A percentile compares a stretch with the other conserved stretches of the same genome.
Conservation (phyloP, 495 filamentous ascomycete species). For the Penicillium riverlandense region DNA sequence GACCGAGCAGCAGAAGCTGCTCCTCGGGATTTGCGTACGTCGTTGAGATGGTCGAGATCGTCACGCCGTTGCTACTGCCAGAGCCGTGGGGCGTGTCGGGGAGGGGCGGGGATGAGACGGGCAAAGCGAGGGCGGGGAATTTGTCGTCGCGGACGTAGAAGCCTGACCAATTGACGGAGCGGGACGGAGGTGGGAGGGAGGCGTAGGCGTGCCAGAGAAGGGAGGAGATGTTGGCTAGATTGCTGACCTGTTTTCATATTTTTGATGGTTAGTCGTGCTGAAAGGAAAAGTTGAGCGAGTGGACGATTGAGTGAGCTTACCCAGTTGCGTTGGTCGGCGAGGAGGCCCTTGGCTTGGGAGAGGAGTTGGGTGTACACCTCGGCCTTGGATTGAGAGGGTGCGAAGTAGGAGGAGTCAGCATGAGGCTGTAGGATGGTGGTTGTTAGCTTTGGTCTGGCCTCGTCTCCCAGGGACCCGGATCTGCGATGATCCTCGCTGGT, state of each 20-base stretch:
- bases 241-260: conserved; percentile 39
- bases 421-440: conserved; percentile 55
- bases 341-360: conserved; percentile 60
- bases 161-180: conserved; percentile 79
- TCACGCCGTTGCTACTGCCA: conserved; percentile 4
- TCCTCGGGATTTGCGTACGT: conserved; percentile 17
- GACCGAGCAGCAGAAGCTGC: conserved; percentile 63
- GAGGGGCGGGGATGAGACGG: conserved; percentile 20
- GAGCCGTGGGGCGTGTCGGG: conserved; percentile 1
- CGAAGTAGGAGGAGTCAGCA: conserved; percentile 78
- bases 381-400: conserved; percentile 55
- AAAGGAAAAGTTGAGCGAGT: conserved; percentile 1
- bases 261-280: background rate
- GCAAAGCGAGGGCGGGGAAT: conserved; percentile 30
- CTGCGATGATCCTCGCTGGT: no score
- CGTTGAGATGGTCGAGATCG: conserved; percentile 9
- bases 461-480: no score
- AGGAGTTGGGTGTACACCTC: conserved; percentile 73
- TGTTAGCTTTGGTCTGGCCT: background rate
- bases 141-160: conserved; percentile 76
- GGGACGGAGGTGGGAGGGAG: conserved; percentile 66
- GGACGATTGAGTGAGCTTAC: conserved; percentile 36
- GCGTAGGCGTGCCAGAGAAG: conserved; percentile 82
- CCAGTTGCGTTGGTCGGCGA: conserved; percentile 82
- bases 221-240: conserved; percentile 76